Evolutionary conservation across 1,139 yeast species (phyloP), one percentile per base, ranked within the genome.

Genomic region (Geotrichum restrictum): DNA sequence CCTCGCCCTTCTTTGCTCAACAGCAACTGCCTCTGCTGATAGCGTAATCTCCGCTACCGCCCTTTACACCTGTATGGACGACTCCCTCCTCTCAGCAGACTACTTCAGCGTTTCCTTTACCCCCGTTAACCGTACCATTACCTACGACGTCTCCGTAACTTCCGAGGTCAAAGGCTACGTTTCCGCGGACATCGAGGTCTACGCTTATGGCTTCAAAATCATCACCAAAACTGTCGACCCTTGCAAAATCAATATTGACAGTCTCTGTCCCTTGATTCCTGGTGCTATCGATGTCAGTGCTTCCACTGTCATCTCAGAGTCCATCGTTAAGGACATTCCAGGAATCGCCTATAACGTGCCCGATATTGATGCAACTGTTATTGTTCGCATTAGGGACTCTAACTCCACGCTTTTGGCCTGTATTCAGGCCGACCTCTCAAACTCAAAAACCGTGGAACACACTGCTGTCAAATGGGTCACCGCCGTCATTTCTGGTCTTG

Each of bases 381-480:
- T 84, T 61, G 93, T 91, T 44, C 78, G 76, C 63, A 79, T 79
- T 48, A 62, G 68, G 11, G 64, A 67, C 41, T 45, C 58, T 14
- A 51, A 56, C 33, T 57, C 57, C 47, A 71, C 71, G 7, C 78
- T 81, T 39, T 72, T 88, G 56, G 98, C 98, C 2, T 93, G 99
- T 77, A 91, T 93, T 36, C 91, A 87, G 64, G 96, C 96, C 3
- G 78, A 81, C 39, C 74, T 93, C 60, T 71, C 85, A 24, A 93
- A 94, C 69, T 94, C 91, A 55, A 88, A 87, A 67, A 88, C 98
- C 1, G 98, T 93, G 41, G 93, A 89, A 69, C 91, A 96, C 36
- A 82, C 83, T 62, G 88, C 89, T 59, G 98, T 96, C 32, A 81
- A 95, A 38, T 93, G 99, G 99, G 97, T 96, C 37, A 91, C 95